These are phyloP conservation scores for Fusarium temperatum DNA, from an alignment of 2,329 filamentous ascomycete species.

Conservation along the genomic window DNA sequence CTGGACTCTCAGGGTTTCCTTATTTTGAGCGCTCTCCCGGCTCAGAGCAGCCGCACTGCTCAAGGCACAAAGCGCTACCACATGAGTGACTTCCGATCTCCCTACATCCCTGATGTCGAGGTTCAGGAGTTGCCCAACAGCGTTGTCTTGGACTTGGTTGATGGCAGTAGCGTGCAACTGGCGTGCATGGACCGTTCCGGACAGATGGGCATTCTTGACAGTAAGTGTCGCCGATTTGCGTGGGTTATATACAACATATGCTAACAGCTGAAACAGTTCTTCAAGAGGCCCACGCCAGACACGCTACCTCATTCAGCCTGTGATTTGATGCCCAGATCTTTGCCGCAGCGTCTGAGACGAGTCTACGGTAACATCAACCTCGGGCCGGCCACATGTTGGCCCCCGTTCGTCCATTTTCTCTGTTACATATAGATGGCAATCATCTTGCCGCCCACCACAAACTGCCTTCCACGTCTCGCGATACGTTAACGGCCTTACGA, in stretches of 20 bases:
- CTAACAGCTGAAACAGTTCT: conserved; percentile 42
- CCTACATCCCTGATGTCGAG: conserved; percentile 88
- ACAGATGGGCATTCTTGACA: conserved; percentile 63
- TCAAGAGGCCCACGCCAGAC: conserved; percentile 49
- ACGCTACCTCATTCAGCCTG: conserved; percentile 46
- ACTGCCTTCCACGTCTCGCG: conserved; percentile 18
- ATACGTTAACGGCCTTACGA: conserved; percentile 33
- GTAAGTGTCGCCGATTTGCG: conserved; percentile 52
- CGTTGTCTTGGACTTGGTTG: conserved; percentile 68
- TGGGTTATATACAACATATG: not conserved
- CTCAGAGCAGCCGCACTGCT: conserved; percentile 60
- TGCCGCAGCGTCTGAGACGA: not conserved
- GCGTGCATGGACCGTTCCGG: conserved; percentile 70
- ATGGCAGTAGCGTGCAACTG: conserved; percentile 69
- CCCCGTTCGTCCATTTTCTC: conserved; percentile 2
- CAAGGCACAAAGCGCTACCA: conserved; percentile 78
- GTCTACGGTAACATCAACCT: not conserved
- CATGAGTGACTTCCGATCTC: conserved; percentile 81
- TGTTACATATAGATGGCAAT: conserved; percentile 26
- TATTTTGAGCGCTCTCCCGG: conserved; percentile 72
- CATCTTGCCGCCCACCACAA: not conserved
- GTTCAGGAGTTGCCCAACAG: conserved; percentile 93
- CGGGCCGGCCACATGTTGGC: not conserved
- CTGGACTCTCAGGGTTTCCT: conserved; percentile 87
- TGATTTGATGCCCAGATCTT: conserved; percentile 21